A percentile compares a stretch with the other conserved stretches of the same genome.
Conservation (phyloP, 2,329 filamentous ascomycete genomes). For the Ophioceras dolichostomum region DNA sequence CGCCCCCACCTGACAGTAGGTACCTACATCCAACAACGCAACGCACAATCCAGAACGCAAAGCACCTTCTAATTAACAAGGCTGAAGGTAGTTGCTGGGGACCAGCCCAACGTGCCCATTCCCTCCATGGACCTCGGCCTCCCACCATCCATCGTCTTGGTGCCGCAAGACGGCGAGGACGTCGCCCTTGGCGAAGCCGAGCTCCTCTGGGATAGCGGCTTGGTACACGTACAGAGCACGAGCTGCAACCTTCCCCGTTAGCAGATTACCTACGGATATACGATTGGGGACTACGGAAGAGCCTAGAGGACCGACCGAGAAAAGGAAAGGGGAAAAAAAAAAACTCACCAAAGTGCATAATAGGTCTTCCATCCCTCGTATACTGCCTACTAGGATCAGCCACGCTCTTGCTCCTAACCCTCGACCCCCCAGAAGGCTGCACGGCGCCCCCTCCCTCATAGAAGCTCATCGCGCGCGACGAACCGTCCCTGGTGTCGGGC, state of each 20-base stretch:
- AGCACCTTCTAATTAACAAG: no score
- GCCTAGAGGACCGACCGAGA: no score
- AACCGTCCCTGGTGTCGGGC: constrained; percentile 31
- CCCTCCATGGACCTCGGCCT: constrained; percentile 76
- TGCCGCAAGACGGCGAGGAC: constrained; percentile 76
- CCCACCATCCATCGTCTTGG: constrained; percentile 99
- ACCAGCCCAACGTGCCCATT: constrained; percentile 48
- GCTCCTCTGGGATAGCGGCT: constrained; percentile 88
- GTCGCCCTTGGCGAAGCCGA: constrained; percentile 87
- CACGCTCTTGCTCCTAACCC: constrained; percentile 68
- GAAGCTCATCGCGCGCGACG: constrained; percentile 39
- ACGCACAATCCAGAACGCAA: no score
- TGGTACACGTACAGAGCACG: constrained; percentile 90
- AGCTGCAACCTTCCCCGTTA: constrained; percentile 38
- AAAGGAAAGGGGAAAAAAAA: background rate
- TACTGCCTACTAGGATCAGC: constrained; percentile 73
- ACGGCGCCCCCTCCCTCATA: constrained; percentile 36
- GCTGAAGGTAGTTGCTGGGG: constrained; percentile 56
- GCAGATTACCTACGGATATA: constrained; percentile 4
- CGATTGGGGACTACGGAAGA: no score
- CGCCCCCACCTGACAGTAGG: no score
- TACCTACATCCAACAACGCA: no score
- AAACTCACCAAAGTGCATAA: constrained; percentile 85
- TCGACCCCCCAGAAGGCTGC: constrained; percentile 26
- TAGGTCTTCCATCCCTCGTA: constrained; percentile 74